Conservation (phyloP, 306 rosid genomes). For the Mimosa bimucronata region DNA sequence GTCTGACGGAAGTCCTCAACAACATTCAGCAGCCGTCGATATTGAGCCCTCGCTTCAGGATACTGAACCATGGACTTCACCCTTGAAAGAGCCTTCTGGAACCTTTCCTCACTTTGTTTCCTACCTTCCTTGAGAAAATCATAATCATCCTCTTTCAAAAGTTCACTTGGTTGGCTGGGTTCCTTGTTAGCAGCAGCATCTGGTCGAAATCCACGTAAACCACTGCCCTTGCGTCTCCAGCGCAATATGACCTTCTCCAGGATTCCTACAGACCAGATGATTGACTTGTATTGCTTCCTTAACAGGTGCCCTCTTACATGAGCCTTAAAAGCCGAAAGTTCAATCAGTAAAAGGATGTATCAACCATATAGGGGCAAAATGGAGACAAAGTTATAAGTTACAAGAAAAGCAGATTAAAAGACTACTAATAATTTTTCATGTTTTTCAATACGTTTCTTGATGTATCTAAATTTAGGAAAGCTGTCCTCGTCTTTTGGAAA, state of each 20-base stretch:
- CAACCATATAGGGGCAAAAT: constrained; percentile 20
- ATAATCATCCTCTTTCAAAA: constrained; percentile 68
- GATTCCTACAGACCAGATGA: constrained; percentile 88
- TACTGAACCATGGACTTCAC: constrained; percentile 95
- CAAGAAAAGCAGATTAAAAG: background rate
- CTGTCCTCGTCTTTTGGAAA: background rate
- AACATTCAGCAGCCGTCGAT: constrained; percentile 81
- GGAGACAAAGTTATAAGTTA: background rate
- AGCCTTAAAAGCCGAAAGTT: constrained; percentile 61
- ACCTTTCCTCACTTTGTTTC: constrained; percentile 84
- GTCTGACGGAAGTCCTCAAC: constrained; percentile 77
- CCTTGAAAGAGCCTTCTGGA: constrained; percentile 85
- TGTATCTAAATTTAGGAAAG: background rate
- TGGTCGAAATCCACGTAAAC: constrained; percentile 80
- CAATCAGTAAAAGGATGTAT: constrained; percentile 39
- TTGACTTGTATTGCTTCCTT: constrained; percentile 73
- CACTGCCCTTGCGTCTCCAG: constrained; percentile 93
- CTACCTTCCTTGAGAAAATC: constrained; percentile 88
- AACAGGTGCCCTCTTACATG: constrained; percentile 96
- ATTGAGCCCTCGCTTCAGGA: constrained; percentile 93
- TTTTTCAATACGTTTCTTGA: background rate
- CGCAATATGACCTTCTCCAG: constrained; percentile 85
- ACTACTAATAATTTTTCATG: background rate
- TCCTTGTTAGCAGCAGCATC: constrained; percentile 55
- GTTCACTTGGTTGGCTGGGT: constrained; percentile 38